These are phyloP conservation scores for Albugo laibachii DNA, from an alignment of 352 stramenopile species.

Conservation along the genomic window DNA sequence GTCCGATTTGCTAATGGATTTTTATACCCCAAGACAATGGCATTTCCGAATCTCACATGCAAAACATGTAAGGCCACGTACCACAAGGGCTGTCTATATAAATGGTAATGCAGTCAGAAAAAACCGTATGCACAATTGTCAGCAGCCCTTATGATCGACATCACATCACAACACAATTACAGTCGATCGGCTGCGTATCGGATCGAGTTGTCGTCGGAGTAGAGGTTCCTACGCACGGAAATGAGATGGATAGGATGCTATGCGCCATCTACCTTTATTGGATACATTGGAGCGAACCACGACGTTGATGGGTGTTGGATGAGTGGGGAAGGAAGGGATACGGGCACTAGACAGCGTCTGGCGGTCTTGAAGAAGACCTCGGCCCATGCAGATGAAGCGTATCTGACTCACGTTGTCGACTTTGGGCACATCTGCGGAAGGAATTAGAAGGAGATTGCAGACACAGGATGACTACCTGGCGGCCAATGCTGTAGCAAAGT, in stretches of 20 bases:
- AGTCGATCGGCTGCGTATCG: neutral
- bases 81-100: constrained; percentile 86
- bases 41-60: constrained; percentile 69
- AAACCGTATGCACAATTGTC: constrained; percentile 88
- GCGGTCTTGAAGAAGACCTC: constrained; percentile 80
- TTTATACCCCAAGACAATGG: constrained; percentile 80
- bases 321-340: constrained; percentile 84
- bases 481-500: constrained; percentile 55
- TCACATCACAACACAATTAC: neutral
- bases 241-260: no score
- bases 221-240: no score
- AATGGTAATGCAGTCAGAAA: constrained; percentile 87
- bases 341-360: constrained; percentile 66
- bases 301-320: constrained; percentile 91
- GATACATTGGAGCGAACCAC: constrained; percentile 32
- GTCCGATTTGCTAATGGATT: constrained; percentile 85
- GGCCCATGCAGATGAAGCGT: constrained; percentile 89
- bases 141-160: constrained; percentile 27
- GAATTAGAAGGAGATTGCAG: neutral
- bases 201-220: neutral
- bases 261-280: no score
- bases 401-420: constrained; percentile 40
- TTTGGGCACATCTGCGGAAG: constrained; percentile 18
- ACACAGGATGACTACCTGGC: constrained; percentile 8
- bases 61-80: constrained; percentile 87